Percentiles rank a stretch among this genome's conserved stretches.
Evolutionary conservation across 2,329 filamentous ascomycete genomes (phyloP).

Genomic region (Colletotrichum higginsianum): DNA sequence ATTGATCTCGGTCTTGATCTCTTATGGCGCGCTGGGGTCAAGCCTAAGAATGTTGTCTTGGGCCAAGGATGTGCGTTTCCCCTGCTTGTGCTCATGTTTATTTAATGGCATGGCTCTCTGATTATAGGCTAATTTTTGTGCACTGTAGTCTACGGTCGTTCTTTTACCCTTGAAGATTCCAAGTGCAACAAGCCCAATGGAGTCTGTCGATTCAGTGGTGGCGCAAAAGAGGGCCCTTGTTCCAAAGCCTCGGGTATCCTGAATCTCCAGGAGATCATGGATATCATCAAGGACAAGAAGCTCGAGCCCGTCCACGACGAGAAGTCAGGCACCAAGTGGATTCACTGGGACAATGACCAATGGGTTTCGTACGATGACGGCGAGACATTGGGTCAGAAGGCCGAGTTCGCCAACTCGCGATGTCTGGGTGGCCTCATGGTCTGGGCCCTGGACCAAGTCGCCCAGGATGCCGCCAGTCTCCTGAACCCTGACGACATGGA

Average conservation of each 20-base stretch:
- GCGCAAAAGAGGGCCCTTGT: conserved; percentile 36
- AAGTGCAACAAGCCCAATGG: conserved; percentile 41
- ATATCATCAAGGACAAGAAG: conserved; percentile 33
- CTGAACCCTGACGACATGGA: conserved; percentile 27
- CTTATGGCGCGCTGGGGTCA: conserved; percentile 61
- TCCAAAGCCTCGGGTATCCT: conserved; percentile 44
- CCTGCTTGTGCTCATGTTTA: conserved; percentile 50
- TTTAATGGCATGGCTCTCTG: conserved; percentile 57
- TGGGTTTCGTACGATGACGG: conserved; percentile 53
- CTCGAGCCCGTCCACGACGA: conserved; percentile 40
- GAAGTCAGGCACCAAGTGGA: conserved; percentile 48
- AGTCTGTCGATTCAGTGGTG: conserved; percentile 38
- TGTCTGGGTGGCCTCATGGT: conserved; percentile 50
- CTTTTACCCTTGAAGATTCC: conserved; percentile 25
- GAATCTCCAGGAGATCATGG: conserved; percentile 46
- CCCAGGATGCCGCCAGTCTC: conserved; percentile 33
- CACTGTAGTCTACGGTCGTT: conserved; percentile 26
- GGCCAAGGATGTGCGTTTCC: conserved; percentile 47
- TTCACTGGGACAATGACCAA: conserved; percentile 46
- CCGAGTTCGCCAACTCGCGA: conserved; percentile 44
- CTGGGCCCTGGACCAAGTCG: conserved; percentile 45
- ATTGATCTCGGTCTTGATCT: conserved; percentile 59
- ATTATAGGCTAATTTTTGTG: conserved; percentile 30
- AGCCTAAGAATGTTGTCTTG: conserved; percentile 57
- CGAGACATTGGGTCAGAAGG: conserved; percentile 25